phyloP scores from a whole-genome alignment of 2,329 filamentous ascomycete genomes.

The Fusarium circinatum region DNA sequence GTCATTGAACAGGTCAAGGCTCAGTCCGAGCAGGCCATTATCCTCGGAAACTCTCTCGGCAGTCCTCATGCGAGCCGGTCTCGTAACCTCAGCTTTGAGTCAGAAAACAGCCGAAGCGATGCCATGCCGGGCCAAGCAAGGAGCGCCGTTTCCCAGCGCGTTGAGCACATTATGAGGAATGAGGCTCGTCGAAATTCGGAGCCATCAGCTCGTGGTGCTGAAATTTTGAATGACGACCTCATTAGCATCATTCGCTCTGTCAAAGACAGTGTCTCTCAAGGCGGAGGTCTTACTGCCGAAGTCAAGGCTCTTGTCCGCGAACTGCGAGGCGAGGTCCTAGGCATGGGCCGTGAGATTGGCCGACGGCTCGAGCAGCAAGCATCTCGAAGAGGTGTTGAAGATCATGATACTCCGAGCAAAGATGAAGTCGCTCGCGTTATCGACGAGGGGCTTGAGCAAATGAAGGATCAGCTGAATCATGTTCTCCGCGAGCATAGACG shows the following conservation, averaged over 20 bases:
- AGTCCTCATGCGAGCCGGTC: conserved; percentile 33
- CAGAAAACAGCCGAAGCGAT: conserved; percentile 48
- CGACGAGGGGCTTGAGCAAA: conserved; percentile 80
- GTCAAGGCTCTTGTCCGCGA: conserved; percentile 92
- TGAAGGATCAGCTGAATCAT: conserved; percentile 85
- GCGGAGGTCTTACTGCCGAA: conserved; percentile 88
- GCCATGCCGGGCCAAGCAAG: conserved; percentile 49
- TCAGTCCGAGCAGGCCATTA: conserved; percentile 57
- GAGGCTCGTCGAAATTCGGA: conserved; percentile 58
- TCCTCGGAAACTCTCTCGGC: conserved; percentile 41
- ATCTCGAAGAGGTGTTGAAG: conserved; percentile 56
- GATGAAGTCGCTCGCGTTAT: conserved; percentile 81
- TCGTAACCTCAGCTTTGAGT: conserved; percentile 55
- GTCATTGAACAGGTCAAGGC: conserved; percentile 71
- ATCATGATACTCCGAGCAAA: conserved; percentile 64
- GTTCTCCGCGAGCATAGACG: conserved; percentile 80
- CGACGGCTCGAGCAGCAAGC: conserved; percentile 80
- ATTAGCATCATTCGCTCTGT: conserved; percentile 84
- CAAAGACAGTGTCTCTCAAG: conserved; percentile 89
- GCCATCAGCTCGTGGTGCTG: conserved; percentile 54
- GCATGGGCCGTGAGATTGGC: conserved; percentile 92
- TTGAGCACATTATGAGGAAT: conserved; percentile 58
- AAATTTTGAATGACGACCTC: conserved; percentile 79
- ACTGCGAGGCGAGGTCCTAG: conserved; percentile 88
- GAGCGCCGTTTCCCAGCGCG: conserved; percentile 52